These are phyloP conservation scores for Pyrus hybrid DNA, from an alignment of 331 rosid genomes.

Conservation along the genomic window DNA sequence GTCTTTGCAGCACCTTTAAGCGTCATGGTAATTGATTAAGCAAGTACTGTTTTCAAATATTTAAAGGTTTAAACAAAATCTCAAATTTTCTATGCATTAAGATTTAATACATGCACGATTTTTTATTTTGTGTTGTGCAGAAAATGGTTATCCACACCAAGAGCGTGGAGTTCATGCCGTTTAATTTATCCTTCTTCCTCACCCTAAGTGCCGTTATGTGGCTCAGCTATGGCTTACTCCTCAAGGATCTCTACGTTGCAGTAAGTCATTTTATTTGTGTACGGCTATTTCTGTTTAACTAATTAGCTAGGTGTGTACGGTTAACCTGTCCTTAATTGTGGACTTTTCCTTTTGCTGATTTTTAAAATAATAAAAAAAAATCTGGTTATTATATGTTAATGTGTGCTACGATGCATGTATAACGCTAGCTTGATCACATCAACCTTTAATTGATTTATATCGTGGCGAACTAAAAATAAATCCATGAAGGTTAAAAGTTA, in stretches of 20 bases:
- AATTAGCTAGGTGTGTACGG: neutral
- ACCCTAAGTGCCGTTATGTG: constrained; percentile 72
- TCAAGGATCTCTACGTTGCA: constrained; percentile 67
- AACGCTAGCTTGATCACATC: neutral
- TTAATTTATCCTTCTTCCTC: constrained; percentile 65
- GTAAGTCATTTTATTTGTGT: constrained; percentile 27
- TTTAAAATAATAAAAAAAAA: neutral
- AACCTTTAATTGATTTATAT: neutral
- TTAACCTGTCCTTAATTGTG: constrained; percentile 7
- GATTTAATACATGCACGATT: neutral
- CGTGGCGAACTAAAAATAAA: neutral
- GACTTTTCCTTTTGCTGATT: neutral
- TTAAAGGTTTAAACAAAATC: neutral
- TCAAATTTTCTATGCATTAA: neutral
- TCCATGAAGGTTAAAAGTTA: neutral
- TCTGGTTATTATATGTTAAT: neutral
- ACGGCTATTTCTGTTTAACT: neutral
- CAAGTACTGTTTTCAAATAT: neutral
- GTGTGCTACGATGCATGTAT: neutral
- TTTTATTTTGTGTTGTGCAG: constrained; percentile 20
- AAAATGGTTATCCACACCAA: constrained; percentile 74
- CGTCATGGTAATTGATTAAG: constrained; percentile 44
- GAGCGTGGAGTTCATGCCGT: constrained; percentile 95
- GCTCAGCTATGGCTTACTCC: constrained; percentile 60
- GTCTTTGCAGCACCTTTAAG: constrained; percentile 90